Conservation (phyloP, 2,329 filamentous ascomycete species). For the Talaromyces sp. region DNA sequence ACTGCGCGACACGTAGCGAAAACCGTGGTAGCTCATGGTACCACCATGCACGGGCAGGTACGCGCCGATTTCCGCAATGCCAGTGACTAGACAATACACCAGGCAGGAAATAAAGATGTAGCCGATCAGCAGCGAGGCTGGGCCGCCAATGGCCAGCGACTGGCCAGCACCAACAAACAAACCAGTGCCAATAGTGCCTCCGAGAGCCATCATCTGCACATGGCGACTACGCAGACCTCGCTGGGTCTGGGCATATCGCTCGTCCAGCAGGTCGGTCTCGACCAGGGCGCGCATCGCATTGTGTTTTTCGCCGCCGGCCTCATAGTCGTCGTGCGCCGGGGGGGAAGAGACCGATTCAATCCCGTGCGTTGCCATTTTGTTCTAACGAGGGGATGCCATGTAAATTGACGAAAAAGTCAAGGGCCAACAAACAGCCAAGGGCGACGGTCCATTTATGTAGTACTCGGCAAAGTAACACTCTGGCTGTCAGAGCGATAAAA, state of each 20-base stretch:
- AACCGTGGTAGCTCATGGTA: constrained; percentile 41
- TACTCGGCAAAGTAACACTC: not conserved
- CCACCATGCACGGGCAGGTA: constrained; percentile 43
- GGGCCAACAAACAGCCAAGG: not conserved
- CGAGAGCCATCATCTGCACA: constrained; percentile 57
- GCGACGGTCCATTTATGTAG: not conserved
- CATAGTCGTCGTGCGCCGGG: not conserved
- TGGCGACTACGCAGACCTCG: constrained; percentile 44
- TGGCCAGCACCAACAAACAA: constrained; percentile 53
- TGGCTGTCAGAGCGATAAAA: not conserved
- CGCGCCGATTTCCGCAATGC: constrained; percentile 37
- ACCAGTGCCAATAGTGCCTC: constrained; percentile 55
- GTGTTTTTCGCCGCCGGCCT: constrained; percentile 19
- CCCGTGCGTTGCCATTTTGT: not conserved
- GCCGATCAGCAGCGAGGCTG: constrained; percentile 49
- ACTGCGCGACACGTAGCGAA: constrained; percentile 39
- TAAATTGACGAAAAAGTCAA: not conserved
- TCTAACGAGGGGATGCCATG: not conserved
- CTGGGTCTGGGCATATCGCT: constrained; percentile 35
- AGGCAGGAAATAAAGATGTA: constrained; percentile 48
- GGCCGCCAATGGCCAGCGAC: constrained; percentile 49
- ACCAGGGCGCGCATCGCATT: constrained; percentile 29
- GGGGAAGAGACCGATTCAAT: not conserved
- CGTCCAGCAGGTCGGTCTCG: constrained; percentile 36
- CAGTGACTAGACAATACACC: constrained; percentile 46